A percentile compares a stretch with the other conserved stretches of the same genome.
phyloP scores from a whole-genome alignment of 148 eudicot species.

The Camellia granthamiana region DNA sequence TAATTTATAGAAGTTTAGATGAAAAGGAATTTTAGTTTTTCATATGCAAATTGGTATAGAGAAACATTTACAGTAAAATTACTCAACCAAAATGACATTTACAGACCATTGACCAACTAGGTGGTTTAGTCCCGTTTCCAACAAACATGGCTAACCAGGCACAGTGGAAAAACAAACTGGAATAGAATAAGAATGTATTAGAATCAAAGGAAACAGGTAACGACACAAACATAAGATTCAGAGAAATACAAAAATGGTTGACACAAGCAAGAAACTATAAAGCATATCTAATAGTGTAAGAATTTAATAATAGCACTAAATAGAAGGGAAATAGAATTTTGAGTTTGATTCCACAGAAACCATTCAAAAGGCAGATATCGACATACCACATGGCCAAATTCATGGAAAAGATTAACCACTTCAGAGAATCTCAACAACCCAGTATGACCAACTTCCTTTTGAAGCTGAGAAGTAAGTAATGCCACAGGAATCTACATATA shows the following conservation, averaged over 20 bases:
- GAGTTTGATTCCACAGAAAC: neutral
- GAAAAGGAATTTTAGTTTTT: neutral
- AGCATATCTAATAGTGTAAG: slow-evolving; percentile 2
- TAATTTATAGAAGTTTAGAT: neutral
- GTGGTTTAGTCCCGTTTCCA: neutral
- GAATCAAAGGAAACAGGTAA: neutral
- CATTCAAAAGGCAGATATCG: neutral
- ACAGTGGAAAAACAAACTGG: neutral
- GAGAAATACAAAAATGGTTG: neutral
- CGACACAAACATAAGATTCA: neutral
- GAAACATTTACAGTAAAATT: neutral
- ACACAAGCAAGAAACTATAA: no score
- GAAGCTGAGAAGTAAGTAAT: slow-evolving; percentile 63
- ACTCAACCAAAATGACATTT: neutral
- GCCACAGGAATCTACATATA: slow-evolving; percentile 74
- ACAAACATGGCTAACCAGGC: neutral
- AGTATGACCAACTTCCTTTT: slow-evolving; percentile 63
- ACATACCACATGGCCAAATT: slow-evolving; percentile 98
- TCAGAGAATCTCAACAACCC: slow-evolving; percentile 81
- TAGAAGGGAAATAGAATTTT: neutral
- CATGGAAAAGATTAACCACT: slow-evolving; percentile 88
- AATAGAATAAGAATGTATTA: neutral
- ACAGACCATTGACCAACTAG: neutral
- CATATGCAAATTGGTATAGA: neutral
- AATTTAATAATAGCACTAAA: neutral